Base-by-base conservation (phyloP, 805 yeast genomes). In the Metschnikowia colocasiae region DNA sequence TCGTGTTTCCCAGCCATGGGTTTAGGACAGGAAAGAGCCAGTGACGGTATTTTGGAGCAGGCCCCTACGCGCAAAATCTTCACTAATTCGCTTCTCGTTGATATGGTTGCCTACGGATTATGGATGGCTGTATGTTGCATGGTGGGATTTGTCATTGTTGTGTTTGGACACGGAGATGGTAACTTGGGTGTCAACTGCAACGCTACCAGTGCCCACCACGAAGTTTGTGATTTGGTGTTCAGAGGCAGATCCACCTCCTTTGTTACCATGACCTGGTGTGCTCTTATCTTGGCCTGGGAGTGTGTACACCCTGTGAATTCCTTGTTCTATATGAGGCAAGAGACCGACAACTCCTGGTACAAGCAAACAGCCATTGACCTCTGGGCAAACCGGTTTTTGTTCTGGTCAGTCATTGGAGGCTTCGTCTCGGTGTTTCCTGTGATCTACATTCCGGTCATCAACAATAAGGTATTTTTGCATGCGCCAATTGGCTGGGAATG, bases 121-220 rank as follows among this genome's bases (percentile, higher is more conserved):
- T 65, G 67, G 68, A 71, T 71, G 76, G 74, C 75, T 2, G 69
- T 60, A 1, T 61, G 68, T 43, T 69, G 74, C 55, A 62, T 70
- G 49, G 49, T 61, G n/a, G 62, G 68, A 32, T 71, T 69, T 45
- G 67, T 64, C 15, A 57, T 66, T 30, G 62, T 69, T 46, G 74
- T 71, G 3, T 70, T 52, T 46, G 74, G 73, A 5, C 54, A 52
- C 30, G 75, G 75, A 10, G 61, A 70, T 51, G 75, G 75, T 2
- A 45, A 70, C 49, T 60, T 71, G 48, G 75, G 76, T 7, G 34
- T 22, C 25, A 59, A 65, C 47, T 71, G 76, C 56, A 71, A 71
- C 57, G 43, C 54, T 8, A 59, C 63, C 9, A 45, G 37, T 9
- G 49, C 54, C 6, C 47, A 55, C 25, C 20, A 50, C 5, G 57